Evolutionary conservation across 2,329 filamentous ascomycete species (phyloP).

Genomic region (Calonectria pauciramosa): DNA sequence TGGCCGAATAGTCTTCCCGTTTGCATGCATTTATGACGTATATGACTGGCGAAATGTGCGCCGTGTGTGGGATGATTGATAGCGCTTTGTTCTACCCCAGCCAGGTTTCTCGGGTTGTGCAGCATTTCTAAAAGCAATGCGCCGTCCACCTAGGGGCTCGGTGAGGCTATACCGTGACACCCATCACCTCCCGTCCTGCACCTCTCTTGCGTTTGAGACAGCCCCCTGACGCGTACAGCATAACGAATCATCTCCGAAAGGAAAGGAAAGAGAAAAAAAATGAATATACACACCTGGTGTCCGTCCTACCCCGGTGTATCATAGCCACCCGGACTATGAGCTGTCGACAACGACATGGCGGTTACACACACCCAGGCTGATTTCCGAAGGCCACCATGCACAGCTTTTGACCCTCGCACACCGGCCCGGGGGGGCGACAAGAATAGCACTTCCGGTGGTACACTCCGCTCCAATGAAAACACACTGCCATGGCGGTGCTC

Average conservation of each 20-base stretch:
- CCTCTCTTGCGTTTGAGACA: constrained; percentile 4
- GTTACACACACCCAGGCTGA: neutral
- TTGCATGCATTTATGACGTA: constrained; percentile 26
- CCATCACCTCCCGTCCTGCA: neutral
- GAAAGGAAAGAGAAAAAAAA: neutral
- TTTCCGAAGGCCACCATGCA: neutral
- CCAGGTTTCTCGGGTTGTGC: neutral
- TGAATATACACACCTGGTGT: neutral
- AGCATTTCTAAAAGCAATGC: neutral
- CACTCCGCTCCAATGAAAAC: constrained; percentile 3
- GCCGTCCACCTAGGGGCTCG: neutral
- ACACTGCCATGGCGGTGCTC: neutral
- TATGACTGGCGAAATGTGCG: neutral
- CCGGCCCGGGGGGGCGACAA: neutral
- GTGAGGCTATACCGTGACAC: neutral
- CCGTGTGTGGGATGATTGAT: neutral
- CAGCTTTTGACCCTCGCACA: neutral
- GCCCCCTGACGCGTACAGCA: constrained; percentile 6
- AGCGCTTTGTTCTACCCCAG: constrained; percentile 9
- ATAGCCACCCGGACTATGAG: neutral
- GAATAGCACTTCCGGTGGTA: neutral
- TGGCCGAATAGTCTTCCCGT: constrained; percentile 7
- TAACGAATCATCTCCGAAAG: constrained; percentile 2
- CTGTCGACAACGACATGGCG: neutral
- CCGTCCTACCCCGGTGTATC: neutral